phyloP scores from a whole-genome alignment of 1,284 basidiomycete genomes.

The Ceratobasidium sp. region DNA sequence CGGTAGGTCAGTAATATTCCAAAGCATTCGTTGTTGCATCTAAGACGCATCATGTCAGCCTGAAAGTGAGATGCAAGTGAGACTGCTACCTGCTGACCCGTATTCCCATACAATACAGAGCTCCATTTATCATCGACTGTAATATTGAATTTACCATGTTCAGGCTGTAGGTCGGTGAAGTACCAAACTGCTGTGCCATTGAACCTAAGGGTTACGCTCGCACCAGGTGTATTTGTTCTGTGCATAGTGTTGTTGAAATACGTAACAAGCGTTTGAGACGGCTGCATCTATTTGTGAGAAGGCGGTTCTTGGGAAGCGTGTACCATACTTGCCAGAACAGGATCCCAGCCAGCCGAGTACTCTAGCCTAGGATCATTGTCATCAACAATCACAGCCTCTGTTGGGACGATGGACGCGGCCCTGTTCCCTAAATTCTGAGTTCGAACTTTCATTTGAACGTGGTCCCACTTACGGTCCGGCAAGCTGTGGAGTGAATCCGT shows the following conservation, averaged over 20 bases:
- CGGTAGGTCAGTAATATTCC: neutral
- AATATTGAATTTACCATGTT: slow-evolving; percentile 1
- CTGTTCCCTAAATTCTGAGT: neutral
- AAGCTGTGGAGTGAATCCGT: slow-evolving; percentile 2
- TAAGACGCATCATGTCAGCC: neutral
- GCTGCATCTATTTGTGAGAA: neutral
- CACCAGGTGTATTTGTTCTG: neutral
- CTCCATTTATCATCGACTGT: neutral
- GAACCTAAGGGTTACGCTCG: slow-evolving; percentile 5
- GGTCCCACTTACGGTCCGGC: slow-evolving; percentile 5
- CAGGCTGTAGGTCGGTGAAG: slow-evolving; percentile 5
- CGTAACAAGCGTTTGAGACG: neutral
- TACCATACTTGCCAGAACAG: neutral
- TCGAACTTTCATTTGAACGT: neutral
- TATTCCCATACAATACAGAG: neutral
- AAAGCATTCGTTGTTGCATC: slow-evolving; percentile 10
- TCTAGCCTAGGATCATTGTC: neutral
- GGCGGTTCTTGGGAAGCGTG: neutral
- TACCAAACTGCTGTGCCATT: slow-evolving; percentile 20
- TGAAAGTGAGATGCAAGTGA: neutral
- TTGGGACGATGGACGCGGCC: neutral
- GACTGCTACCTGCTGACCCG: neutral
- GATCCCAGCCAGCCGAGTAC: slow-evolving; percentile 17
- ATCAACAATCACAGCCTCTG: slow-evolving; percentile 8
- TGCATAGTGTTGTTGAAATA: slow-evolving; percentile 19